A percentile compares a stretch with the other conserved stretches of the same genome.
Evolutionary conservation across 2,329 filamentous ascomycete genomes (phyloP).

Genomic region (Fusarium camptoceras): DNA sequence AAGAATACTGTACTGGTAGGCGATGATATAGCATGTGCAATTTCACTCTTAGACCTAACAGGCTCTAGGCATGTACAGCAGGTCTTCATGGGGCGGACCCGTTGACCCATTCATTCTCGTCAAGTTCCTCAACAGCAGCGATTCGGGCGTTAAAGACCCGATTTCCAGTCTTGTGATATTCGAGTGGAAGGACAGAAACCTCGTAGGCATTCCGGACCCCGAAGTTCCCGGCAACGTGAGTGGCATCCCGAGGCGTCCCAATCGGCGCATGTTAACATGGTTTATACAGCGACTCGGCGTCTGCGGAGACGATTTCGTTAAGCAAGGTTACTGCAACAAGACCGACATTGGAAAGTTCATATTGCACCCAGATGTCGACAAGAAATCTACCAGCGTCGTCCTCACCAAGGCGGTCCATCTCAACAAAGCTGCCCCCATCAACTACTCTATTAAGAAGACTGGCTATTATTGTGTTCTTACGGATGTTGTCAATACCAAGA

Average conservation of each 20-base stretch:
- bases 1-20: constrained; percentile 80
- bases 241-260: constrained; percentile 7
- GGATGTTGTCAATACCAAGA: constrained; percentile 72
- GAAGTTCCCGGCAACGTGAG: constrained; percentile 66
- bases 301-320: constrained; percentile 79
- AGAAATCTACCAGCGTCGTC: constrained; percentile 77
- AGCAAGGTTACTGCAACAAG: constrained; percentile 76
- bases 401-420: constrained; percentile 85
- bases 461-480: constrained; percentile 97
- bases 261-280: constrained; percentile 24
- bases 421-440: constrained; percentile 77
- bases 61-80: constrained; percentile 86
- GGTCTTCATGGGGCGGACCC: constrained; percentile 86
- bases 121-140: constrained; percentile 75
- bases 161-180: constrained; percentile 89
- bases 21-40: not conserved
- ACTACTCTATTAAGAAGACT: constrained; percentile 88
- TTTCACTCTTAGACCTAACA: constrained; percentile 16
- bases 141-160: constrained; percentile 72
- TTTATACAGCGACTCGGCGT: constrained; percentile 62
- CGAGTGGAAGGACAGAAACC: constrained; percentile 87
- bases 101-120: constrained; percentile 90
- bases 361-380: constrained; percentile 78
- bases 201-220: constrained; percentile 77
- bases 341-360: constrained; percentile 89